Evolutionary conservation across 2,329 filamentous ascomycete species (phyloP), one percentile per base, ranked within the genome.

Genomic region (Fusarium sp.): DNA sequence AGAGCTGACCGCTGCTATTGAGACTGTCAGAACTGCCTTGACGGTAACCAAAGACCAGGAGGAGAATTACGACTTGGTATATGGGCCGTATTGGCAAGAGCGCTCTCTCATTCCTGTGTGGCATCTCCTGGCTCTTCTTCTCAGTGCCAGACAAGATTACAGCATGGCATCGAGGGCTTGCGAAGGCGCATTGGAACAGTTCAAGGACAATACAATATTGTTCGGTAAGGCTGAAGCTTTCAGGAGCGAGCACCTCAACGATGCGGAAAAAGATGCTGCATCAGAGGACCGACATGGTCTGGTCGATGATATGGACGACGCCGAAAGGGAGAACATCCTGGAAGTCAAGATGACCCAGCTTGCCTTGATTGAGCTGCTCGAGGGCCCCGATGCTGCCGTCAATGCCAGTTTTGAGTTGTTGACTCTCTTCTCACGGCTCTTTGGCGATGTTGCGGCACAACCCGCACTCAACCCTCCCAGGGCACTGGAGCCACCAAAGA

Each of bases 311-410:
- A 91, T 97, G 87, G 89, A 92, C 61, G 86, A 88, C 54, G 86
- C 87, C 23, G 93, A 98, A 72, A 96, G 93, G 71, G 91, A 93
- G 73, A 85, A 86, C 44, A 88, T 99, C 37, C 77, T 99, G n/a
- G 91, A 98, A 74, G 88, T 97, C 59, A 96, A 96, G 75, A 96
- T 98, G 86, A 97, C 94, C 10, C 93, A 98, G 70, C 80, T 99
- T 57, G 84, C 90, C 4, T 83, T 99, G 17, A 76, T 95, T 4
- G 94, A 98, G 75, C 79, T 95, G 14, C 79, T 92, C 4, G 93
- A 97, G 72, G 93, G 93, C 1, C 87, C 93, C 0, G 88, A 92
- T 54, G 86, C 89, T 53, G 94, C 95, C 15, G 91, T 98, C 46
- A 97, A 97, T 71, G 88, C 90, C 57, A 93, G 91, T 71, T 87